Percentiles rank a stretch among this genome's conserved stretches.
phyloP scores from a whole-genome alignment of 805 yeast genomes.

The Zygoascus flipseniorum region DNA sequence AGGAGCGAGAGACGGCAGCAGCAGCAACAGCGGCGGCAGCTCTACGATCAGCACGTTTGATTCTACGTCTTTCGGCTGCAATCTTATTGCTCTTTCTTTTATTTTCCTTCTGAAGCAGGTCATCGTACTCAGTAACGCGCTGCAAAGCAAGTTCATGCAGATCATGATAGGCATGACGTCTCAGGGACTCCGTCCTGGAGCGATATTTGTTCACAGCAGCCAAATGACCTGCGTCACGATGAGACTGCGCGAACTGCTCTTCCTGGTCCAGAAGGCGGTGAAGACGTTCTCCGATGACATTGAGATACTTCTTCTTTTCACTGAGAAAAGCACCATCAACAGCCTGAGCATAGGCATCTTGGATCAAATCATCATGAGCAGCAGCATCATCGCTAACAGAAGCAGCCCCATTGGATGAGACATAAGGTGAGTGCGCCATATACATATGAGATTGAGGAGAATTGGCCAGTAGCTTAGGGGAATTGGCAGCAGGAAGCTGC shows the following conservation, averaged over 20 bases:
- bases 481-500: not conserved
- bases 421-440: not conserved
- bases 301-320: slow-evolving; percentile 12
- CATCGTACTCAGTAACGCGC: slow-evolving; percentile 8
- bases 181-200: slow-evolving; percentile 4
- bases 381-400: not conserved
- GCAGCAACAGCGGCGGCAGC: slow-evolving; percentile 4
- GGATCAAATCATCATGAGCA: not conserved
- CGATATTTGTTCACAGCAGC: slow-evolving; percentile 1
- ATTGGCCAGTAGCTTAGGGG: not conserved
- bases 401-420: not conserved
- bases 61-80: slow-evolving; percentile 1
- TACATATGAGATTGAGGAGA: not conserved
- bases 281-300: slow-evolving; percentile 4
- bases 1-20: not conserved
- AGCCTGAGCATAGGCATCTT: not conserved
- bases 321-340: slow-evolving; percentile 5
- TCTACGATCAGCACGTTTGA: slow-evolving; percentile 1
- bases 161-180: slow-evolving; percentile 9
- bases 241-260: not conserved
- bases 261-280: slow-evolving; percentile 6
- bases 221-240: not conserved
- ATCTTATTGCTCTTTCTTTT: slow-evolving; percentile 3
- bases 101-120: slow-evolving; percentile 9
- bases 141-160: slow-evolving; percentile 10